Conservation (phyloP, 345 rosid genomes). For the Anastatica hierochuntica region DNA sequence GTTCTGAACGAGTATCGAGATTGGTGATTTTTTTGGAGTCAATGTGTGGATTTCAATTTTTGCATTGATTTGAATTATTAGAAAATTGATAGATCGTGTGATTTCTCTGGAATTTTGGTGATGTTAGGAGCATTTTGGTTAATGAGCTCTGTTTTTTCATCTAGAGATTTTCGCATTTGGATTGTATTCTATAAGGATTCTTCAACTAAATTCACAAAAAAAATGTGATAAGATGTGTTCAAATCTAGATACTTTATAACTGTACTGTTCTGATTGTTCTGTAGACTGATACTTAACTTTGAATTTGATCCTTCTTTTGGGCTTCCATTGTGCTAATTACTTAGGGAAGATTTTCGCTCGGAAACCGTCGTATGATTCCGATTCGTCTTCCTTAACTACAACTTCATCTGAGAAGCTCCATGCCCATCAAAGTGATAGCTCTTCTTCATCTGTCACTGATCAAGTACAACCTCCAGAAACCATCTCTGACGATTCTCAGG, state of each 20-base stretch:
- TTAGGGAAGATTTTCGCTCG: constrained; percentile 63
- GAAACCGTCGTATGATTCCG: constrained; percentile 52
- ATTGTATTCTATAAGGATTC: neutral
- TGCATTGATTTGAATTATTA: neutral
- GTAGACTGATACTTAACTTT: constrained; percentile 4
- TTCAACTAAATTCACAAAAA: neutral
- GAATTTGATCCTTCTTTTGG: constrained; percentile 14
- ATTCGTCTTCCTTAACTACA: constrained; percentile 40
- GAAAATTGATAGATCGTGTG: too few relatives aligned
- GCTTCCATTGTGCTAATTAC: neutral
- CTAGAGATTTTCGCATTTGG: neutral
- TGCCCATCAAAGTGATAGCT: constrained; percentile 32
- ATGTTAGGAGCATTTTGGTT: neutral
- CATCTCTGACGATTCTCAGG: constrained; percentile 43
- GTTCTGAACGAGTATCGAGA: constrained; percentile 8
- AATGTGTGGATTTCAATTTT: constrained; percentile 3
- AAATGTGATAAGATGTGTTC: neutral
- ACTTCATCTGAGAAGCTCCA: constrained; percentile 49
- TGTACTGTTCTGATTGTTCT: neutral
- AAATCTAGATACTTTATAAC: neutral
- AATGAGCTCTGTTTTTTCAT: neutral
- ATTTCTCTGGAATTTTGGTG: neutral
- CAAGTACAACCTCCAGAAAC: constrained; percentile 31
- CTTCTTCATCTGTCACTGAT: constrained; percentile 40
- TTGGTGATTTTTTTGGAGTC: constrained; percentile 4